Percentiles rank a stretch among this genome's conserved stretches.
Conservation (phyloP, 2,329 filamentous ascomycete genomes). For the Neocucurbitaria cava region DNA sequence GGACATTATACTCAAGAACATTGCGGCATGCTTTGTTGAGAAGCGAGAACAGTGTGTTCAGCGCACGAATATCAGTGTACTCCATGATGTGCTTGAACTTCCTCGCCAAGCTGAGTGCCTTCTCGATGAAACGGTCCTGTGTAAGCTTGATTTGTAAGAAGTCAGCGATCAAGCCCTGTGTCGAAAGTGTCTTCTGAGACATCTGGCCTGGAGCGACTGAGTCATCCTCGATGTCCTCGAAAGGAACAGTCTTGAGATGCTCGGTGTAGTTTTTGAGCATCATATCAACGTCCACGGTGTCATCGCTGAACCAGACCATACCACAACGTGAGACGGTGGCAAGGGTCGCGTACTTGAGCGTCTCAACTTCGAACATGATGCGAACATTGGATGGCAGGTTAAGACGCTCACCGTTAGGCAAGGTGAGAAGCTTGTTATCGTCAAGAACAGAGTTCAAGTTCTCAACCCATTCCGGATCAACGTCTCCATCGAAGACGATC, state of each 20-base stretch:
- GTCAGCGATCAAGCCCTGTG: conserved; percentile 81
- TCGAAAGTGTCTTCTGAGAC: conserved; percentile 71
- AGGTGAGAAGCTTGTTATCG: conserved; percentile 95
- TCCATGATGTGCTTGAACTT: conserved; percentile 97
- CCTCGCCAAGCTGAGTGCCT: conserved; percentile 76
- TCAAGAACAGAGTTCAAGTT: conserved; percentile 99
- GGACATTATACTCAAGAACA: conserved; percentile 92
- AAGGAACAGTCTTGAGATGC: conserved; percentile 78
- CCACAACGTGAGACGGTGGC: conserved; percentile 99
- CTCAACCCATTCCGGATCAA: conserved; percentile 99
- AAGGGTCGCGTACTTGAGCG: conserved; percentile 93
- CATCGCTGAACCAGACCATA: conserved; percentile 99
- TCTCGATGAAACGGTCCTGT: conserved; percentile 79
- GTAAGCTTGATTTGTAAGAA: conserved; percentile 78
- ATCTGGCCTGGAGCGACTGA: conserved; percentile 66
- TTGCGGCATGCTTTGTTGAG: conserved; percentile 93
- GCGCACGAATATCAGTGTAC: conserved; percentile 86
- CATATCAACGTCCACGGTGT: conserved; percentile 92
- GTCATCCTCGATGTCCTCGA: conserved; percentile 96
- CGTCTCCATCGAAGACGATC: conserved; percentile 99
- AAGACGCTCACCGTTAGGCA: conserved; percentile 97
- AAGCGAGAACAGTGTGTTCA: conserved; percentile 93
- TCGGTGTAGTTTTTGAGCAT: conserved; percentile 92
- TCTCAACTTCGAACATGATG: conserved; percentile 99
- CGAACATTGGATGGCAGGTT: conserved; percentile 93